These are phyloP conservation scores for Hordeum pubiflorum DNA, from an alignment of 202 grass and related monocot genomes.

Conservation along the genomic window DNA sequence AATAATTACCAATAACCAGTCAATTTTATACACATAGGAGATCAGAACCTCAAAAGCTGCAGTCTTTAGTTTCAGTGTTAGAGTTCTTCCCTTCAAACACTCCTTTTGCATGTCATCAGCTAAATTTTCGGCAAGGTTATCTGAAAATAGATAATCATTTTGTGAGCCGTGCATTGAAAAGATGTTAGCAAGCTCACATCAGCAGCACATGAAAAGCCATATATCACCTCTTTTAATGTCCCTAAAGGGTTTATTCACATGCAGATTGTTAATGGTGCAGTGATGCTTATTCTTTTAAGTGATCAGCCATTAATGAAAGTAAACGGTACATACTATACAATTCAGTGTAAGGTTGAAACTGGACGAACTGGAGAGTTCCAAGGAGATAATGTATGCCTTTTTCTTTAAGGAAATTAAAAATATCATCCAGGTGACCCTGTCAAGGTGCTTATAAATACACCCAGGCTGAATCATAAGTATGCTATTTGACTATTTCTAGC, in stretches of 20 bases:
- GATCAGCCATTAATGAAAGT: background rate
- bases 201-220: background rate
- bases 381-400: background rate
- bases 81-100: conserved; percentile 56
- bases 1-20: conserved; percentile 19
- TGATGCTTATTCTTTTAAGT: background rate
- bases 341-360: background rate
- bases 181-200: background rate
- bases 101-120: conserved; percentile 79
- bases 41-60: conserved; percentile 71
- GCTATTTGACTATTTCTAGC: background rate
- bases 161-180: background rate
- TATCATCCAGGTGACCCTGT: background rate
- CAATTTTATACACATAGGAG: conserved; percentile 3
- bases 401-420: background rate
- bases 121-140: conserved; percentile 69
- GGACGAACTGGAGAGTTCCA: background rate
- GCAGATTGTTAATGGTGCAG: background rate
- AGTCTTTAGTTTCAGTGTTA: conserved; percentile 97
- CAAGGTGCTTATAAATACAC: background rate
- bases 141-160: conserved; percentile 40
- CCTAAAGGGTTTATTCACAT: background rate
- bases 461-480: background rate
- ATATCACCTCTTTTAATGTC: background rate
- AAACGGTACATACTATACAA: background rate